phyloP scores from a whole-genome alignment of 2,329 filamentous ascomycete genomes.

The Penicillium expansum region DNA sequence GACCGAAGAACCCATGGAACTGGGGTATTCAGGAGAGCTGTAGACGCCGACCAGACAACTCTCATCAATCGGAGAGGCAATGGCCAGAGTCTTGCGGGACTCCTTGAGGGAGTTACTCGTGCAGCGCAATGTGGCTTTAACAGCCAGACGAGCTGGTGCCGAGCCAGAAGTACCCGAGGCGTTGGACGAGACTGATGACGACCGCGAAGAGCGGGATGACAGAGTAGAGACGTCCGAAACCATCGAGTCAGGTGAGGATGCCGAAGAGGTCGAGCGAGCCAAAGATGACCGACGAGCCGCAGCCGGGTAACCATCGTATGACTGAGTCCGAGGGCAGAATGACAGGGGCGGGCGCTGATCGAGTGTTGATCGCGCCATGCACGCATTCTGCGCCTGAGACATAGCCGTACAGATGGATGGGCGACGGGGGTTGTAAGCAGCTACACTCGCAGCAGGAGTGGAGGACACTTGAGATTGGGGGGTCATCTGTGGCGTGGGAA shows the following conservation, averaged over 20 bases:
- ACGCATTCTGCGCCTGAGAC: conserved; percentile 55
- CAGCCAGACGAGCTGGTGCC: conserved; percentile 35
- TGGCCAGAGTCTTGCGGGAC: conserved; percentile 34
- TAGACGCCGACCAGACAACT: conserved; percentile 33
- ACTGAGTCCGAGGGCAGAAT: conserved; percentile 37
- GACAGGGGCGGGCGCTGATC: conserved; percentile 49
- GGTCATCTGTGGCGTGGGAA: conserved; percentile 63
- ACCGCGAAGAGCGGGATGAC: conserved; percentile 55
- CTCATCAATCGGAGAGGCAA: conserved; percentile 42
- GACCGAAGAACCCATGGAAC: conserved; percentile 22
- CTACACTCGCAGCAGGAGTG: conserved; percentile 62
- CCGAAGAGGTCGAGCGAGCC: conserved; percentile 52
- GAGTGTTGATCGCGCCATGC: conserved; percentile 55
- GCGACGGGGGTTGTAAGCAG: conserved; percentile 47
- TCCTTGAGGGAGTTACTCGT: conserved; percentile 40
- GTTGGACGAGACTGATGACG: conserved; percentile 47
- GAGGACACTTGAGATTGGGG: conserved; percentile 53
- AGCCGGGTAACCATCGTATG: conserved; percentile 49
- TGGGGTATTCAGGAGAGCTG: conserved; percentile 36
- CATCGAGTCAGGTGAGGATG: conserved; percentile 61
- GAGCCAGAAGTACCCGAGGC: conserved; percentile 34
- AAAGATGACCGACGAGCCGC: conserved; percentile 50
- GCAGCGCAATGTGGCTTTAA: conserved; percentile 42
- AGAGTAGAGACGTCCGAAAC: conserved; percentile 58
- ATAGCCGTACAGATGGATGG: conserved; percentile 60